A percentile compares a stretch with the other conserved stretches of the same genome.
Conservation (phyloP, 2,329 filamentous ascomycete species). For the Claviceps purpurea region DNA sequence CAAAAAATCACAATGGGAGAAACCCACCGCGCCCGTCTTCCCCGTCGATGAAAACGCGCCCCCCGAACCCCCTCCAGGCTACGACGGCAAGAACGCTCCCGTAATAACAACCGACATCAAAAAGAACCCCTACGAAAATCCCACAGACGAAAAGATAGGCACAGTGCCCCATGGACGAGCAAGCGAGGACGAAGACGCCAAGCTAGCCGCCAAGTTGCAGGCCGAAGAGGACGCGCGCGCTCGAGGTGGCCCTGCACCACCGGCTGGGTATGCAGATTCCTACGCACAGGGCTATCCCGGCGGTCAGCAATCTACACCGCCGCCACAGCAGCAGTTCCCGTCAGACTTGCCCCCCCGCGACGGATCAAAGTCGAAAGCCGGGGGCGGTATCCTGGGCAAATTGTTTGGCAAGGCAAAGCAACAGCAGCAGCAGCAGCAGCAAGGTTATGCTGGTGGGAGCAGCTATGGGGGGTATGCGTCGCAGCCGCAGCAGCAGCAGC, state of each 20-base stretch:
- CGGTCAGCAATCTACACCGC: constrained; percentile 5
- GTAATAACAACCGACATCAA: constrained; percentile 41
- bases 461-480: constrained; percentile 1
- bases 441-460: constrained; percentile 13
- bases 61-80: constrained; percentile 53
- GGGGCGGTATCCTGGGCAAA: constrained; percentile 37
- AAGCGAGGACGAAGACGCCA: constrained; percentile 52
- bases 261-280: constrained; percentile 18
- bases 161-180: constrained; percentile 13
- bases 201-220: constrained; percentile 63
- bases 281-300: constrained; percentile 13
- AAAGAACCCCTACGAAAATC: constrained; percentile 54
- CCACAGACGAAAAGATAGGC: constrained; percentile 4
- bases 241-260: constrained; percentile 17
- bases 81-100: constrained; percentile 30
- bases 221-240: constrained; percentile 65
- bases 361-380: constrained; percentile 21
- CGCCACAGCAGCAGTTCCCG: constrained; percentile 15
- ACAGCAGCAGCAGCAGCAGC: constrained; percentile 8
- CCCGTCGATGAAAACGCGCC: constrained; percentile 31
- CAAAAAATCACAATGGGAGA: constrained; percentile 84
- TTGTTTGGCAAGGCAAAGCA: constrained; percentile 31
- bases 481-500: neutral
- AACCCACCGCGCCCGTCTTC: constrained; percentile 56
- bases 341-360: constrained; percentile 30